Evolutionary conservation across 139 green algal genomes (phyloP).

Genomic region (Chlamydomonas incerta): DNA sequence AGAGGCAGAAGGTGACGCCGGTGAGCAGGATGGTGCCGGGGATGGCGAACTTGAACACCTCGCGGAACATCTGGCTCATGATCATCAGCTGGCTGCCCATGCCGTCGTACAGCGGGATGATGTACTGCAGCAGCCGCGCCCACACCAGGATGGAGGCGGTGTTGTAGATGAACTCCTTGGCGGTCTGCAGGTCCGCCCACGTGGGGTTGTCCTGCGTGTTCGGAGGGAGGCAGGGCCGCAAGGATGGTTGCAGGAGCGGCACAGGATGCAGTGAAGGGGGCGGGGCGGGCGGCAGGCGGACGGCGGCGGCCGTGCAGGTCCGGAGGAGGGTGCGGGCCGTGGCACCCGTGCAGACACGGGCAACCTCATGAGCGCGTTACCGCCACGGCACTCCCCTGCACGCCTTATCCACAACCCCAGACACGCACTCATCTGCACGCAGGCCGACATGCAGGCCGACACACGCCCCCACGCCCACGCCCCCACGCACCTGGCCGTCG

Average conservation of each 20-base stretch:
- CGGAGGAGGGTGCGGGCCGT: too few species aligned
- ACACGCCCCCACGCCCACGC: too few species aligned
- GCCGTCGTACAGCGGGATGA: neutral
- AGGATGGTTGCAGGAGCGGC: neutral
- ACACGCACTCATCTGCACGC: too few species aligned
- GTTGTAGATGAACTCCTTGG: constrained; percentile 6
- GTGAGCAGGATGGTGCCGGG: constrained; percentile 6
- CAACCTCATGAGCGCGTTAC: too few species aligned
- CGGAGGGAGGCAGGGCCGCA: neutral
- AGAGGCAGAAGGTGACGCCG: neutral
- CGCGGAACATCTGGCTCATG: neutral
- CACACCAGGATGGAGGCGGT: constrained; percentile 5
- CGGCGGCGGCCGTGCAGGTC: too few species aligned
- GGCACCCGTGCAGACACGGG: too few species aligned
- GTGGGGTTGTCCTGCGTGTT: neutral
- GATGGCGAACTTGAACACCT: constrained; percentile 17
- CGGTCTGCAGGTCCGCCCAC: neutral
- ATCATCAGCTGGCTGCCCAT: neutral
- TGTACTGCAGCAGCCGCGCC: constrained; percentile 28
- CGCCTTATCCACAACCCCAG: too few species aligned
- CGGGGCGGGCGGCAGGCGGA: too few species aligned
- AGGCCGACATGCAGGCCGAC: too few species aligned
- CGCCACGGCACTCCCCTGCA: too few species aligned
- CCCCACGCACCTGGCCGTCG: neutral
- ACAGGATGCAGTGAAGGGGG: too few species aligned